Evolutionary conservation across 352 stramenopile species (phyloP).

Genomic region (Phytophthora vignae): DNA sequence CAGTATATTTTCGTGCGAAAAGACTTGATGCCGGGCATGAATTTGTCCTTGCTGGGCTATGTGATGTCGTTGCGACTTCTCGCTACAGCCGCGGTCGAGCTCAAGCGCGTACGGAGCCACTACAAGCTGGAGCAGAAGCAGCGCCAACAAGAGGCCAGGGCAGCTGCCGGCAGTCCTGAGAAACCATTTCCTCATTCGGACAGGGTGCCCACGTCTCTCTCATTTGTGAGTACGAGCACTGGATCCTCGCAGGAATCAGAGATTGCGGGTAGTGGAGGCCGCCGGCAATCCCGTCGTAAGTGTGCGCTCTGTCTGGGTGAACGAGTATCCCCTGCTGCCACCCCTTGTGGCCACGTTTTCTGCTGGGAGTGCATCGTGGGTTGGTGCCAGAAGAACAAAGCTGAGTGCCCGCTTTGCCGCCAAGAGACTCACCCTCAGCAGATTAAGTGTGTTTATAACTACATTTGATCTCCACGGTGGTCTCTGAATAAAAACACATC

Average conservation of each 20-base stretch:
- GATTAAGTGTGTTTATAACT: conserved; percentile 94
- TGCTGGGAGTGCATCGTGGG: conserved; percentile 95
- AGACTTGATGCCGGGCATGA: conserved; percentile 61
- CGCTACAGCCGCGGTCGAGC: conserved; percentile 55
- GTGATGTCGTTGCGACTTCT: conserved; percentile 77
- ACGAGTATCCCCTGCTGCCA: conserved; percentile 76
- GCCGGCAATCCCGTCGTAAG: conserved; percentile 56
- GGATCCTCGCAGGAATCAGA: conserved; percentile 4
- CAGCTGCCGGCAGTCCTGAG: conserved; percentile 11
- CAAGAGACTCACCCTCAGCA: conserved; percentile 89
- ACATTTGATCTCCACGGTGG: conserved; percentile 53
- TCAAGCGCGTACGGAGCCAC: conserved; percentile 60
- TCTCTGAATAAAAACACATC: conserved; percentile 31
- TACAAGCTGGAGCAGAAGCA: conserved; percentile 56
- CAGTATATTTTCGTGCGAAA: conserved; percentile 85
- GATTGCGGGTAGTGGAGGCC: neutral
- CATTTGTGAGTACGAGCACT: conserved; percentile 3
- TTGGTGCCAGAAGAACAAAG: conserved; percentile 93
- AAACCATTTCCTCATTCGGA: conserved; percentile 43
- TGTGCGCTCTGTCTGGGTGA: conserved; percentile 90
- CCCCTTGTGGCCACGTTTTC: conserved; percentile 92
- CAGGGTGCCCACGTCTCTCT: conserved; percentile 49
- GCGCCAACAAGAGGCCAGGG: conserved; percentile 44
- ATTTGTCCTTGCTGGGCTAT: conserved; percentile 83
- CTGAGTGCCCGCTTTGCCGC: conserved; percentile 91